phyloP scores from a whole-genome alignment of 2,329 filamentous ascomycete genomes.

The Xylaria sp. region DNA sequence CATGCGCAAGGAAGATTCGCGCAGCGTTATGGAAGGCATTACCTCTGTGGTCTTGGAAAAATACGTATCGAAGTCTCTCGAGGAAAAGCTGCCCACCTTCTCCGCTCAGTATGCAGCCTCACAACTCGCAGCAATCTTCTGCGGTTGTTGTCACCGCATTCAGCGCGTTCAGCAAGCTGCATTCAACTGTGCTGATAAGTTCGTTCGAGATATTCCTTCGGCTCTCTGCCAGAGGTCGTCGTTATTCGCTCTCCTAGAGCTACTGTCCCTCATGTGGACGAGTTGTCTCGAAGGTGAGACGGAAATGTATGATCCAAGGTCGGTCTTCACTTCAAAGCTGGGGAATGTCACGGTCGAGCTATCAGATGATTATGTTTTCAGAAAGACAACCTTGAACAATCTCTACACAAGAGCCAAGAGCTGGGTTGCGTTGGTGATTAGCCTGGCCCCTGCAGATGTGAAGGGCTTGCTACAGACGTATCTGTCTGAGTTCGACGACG shows the following conservation, averaged over 20 bases:
- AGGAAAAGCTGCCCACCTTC: constrained; percentile 73
- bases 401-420: constrained; percentile 75
- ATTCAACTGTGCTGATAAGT: constrained; percentile 78
- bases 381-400: constrained; percentile 75
- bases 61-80: constrained; percentile 76
- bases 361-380: constrained; percentile 88
- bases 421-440: constrained; percentile 82
- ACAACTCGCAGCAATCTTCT: constrained; percentile 84
- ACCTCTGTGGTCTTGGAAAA: constrained; percentile 71
- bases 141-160: constrained; percentile 90
- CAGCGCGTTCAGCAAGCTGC: constrained; percentile 89
- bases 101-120: constrained; percentile 89
- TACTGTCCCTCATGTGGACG: constrained; percentile 92
- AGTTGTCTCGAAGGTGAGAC: constrained; percentile 94
- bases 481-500: constrained; percentile 90
- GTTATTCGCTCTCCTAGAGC: constrained; percentile 87
- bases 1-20: constrained; percentile 66
- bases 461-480: constrained; percentile 97
- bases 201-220: constrained; percentile 83
- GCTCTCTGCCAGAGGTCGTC: constrained; percentile 88
- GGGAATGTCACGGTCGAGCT: constrained; percentile 83
- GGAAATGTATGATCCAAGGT: constrained; percentile 87
- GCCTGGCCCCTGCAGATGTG: constrained; percentile 86
- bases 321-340: constrained; percentile 75
- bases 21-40: constrained; percentile 66